Base-by-base conservation (phyloP, 2,329 filamentous ascomycete species). In the Albophoma yamanashiensis region DNA sequence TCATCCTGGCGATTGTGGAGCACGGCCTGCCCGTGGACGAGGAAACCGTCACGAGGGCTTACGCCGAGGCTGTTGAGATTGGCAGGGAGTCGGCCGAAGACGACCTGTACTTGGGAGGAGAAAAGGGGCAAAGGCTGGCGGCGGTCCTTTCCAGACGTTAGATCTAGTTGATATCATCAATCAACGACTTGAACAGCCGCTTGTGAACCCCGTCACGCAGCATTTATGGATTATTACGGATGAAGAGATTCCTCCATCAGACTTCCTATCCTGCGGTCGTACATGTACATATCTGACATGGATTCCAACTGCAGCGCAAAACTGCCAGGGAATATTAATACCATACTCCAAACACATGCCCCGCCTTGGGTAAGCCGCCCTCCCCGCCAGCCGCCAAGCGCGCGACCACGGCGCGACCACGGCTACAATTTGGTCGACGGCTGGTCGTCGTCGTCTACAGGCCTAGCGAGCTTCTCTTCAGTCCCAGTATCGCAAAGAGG, bases 21-120 rank as follows among this genome's bases (percentile, higher is more conserved):
- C 85, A 88, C 53, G 90, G 91, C 0, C 77, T 94, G 52, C 85
- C 87, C 61, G 91, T 99, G 36, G 94, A 97, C 67, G 93, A 97
- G 75, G 91, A 94, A 52, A 92, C 86, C 71, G 89, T 97, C 27
- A 88, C 86, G 67, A 85, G 80, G 67, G 91, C 89, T 0, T 99
- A 97, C 70, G 85, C 89, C 58, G 89, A 89, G 63, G 89, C 89
- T 38, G 78, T 96, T 2, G 89, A 95, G 67, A 78, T 93, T 69
- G 86, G 85, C 20, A 79, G 86, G 57, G 78, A 84, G 62, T 82
- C 84, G 20, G 78, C 81, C 1, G 78, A 82, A 25, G 85, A 84
- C 34, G 83, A 82, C 64, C 71, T 85, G 50, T 87, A 85, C 68
- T 68, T 88, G 1, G 84, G 83, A 15, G 83, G 83, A 0, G 82